Conservation (phyloP, 2,329 filamentous ascomycete genomes). For the Alternaria ventricosa region DNA sequence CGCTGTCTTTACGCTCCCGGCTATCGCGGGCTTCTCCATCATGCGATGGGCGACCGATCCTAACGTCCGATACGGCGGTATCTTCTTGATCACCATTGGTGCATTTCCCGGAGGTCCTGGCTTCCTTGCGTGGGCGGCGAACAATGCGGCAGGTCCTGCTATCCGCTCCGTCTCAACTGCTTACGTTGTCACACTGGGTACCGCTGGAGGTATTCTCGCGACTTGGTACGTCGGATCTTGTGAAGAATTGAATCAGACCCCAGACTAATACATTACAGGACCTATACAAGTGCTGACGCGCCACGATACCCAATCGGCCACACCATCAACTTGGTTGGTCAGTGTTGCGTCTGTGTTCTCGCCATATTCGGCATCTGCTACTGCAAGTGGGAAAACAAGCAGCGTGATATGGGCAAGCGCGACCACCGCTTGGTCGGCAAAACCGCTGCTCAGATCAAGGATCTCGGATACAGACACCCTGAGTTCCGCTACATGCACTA, state of each 20-base stretch:
- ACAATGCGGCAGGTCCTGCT: slow-evolving; percentile 64
- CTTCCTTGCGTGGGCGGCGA: slow-evolving; percentile 65
- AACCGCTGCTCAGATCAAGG: slow-evolving; percentile 54
- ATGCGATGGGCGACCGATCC: slow-evolving; percentile 64
- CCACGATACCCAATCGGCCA: slow-evolving; percentile 78
- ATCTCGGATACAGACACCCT: slow-evolving; percentile 62
- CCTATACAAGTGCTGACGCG: slow-evolving; percentile 60
- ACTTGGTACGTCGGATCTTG: slow-evolving; percentile 49
- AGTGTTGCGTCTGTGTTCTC: slow-evolving; percentile 55
- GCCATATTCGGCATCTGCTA: slow-evolving; percentile 59
- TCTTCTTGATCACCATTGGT: slow-evolving; percentile 63
- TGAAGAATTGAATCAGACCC: background rate
- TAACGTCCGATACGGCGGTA: slow-evolving; percentile 59
- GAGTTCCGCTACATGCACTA: slow-evolving; percentile 63
- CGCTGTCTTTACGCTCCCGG: slow-evolving; percentile 47
- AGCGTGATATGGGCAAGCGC: slow-evolving; percentile 57
- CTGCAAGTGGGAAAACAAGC: slow-evolving; percentile 61
- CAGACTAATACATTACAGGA: slow-evolving; percentile 64
- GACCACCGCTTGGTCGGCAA: slow-evolving; percentile 59
- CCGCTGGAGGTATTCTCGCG: slow-evolving; percentile 63
- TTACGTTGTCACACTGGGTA: slow-evolving; percentile 72
- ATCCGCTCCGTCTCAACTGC: slow-evolving; percentile 63
- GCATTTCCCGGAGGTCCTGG: slow-evolving; percentile 66
- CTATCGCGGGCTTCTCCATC: slow-evolving; percentile 60
- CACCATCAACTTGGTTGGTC: slow-evolving; percentile 63